Percentiles rank a stretch among this genome's conserved stretches.
Evolutionary conservation across 768 basidiomycete genomes (phyloP).

Genomic region (Tylopilus subfusipes): DNA sequence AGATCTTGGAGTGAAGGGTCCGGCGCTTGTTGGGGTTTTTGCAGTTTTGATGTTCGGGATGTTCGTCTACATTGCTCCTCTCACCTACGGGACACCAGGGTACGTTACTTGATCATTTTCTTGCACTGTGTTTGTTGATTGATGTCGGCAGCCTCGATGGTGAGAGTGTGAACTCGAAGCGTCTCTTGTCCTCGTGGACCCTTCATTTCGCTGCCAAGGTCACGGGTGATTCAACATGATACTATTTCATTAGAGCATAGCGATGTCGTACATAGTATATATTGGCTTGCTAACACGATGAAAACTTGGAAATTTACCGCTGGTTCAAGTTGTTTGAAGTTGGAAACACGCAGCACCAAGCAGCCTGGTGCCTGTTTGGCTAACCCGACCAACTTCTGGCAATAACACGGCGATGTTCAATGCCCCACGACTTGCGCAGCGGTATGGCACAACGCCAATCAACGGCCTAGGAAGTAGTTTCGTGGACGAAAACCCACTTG

Average conservation of each 20-base stretch:
- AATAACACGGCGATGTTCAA: constrained; percentile 69
- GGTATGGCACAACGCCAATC: constrained; percentile 55
- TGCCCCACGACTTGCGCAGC: constrained; percentile 69
- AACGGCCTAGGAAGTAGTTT: constrained; percentile 67
- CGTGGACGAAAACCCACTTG: constrained; percentile 73
- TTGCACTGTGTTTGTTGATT: constrained; percentile 11
- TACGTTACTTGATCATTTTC: constrained; percentile 39
- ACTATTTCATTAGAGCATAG: constrained; percentile 13
- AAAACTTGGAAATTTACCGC: neutral
- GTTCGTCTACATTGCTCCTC: constrained; percentile 76
- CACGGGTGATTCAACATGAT: constrained; percentile 37
- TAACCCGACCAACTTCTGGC: constrained; percentile 4
- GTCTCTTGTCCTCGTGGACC: constrained; percentile 87
- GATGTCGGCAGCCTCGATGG: constrained; percentile 64
- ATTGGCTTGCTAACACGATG: constrained; percentile 13
- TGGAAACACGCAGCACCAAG: constrained; percentile 6
- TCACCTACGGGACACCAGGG: constrained; percentile 98
- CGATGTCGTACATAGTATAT: constrained; percentile 19
- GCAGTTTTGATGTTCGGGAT: constrained; percentile 56
- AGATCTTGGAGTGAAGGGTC: constrained; percentile 76
- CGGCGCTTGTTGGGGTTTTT: constrained; percentile 57
- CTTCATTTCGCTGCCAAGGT: constrained; percentile 85
- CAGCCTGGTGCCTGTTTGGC: constrained; percentile 11
- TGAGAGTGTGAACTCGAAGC: constrained; percentile 77
- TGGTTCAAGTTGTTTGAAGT: neutral